Evolutionary conservation across 2,329 filamentous ascomycete genomes (phyloP), one percentile per base, ranked within the genome.

Genomic region (Penicillium sp.): DNA sequence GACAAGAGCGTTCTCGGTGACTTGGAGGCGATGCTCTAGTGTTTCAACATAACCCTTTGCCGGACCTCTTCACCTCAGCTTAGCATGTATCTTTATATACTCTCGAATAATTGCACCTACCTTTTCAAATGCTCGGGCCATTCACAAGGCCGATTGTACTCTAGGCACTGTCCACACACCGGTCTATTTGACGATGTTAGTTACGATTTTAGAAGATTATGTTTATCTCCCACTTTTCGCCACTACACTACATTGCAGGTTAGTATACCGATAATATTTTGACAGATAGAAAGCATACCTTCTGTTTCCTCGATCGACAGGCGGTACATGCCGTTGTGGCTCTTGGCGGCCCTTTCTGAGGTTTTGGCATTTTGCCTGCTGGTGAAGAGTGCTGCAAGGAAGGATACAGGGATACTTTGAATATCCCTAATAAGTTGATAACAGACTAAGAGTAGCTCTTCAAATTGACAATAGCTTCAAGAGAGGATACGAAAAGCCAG

Each of bases 31-130:
- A 24, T 75, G 68, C 47, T 79, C 77, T 19, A 80, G 61, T 16
- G 75, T 73, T 63, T 79, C 77, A 19, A 76, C 71, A 51, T 80
- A 79, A 8, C 78, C 78, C 58, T 79, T 80, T n/a, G 77, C 73
- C 7, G 78, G 78, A 1, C 78, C 78, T 50, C 78, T 79, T 37
- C 24, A n/a, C 6, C 11, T 14, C 10, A 26, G 27, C 10, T 52
- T 24, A 52, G 50, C 19, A 31, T 14, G 3, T 29, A 16, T 41
- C 1, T 24, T 26, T 14, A 11, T 14, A 11, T 31, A 26, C 10
- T 21, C n/a, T 2, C 9, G 8, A 29, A 10, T 45, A 11, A 13
- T 11, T 19, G 5, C 29, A 26, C 29, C 26, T 65, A 75, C 74
- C 73, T 67, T 60, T 74, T 74, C 7, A 75, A 65, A 44, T 75